Evolutionary conservation across 2,329 filamentous ascomycete species (phyloP), one percentile per base, ranked within the genome.

Genomic region (Malbranchea zuffiana): DNA sequence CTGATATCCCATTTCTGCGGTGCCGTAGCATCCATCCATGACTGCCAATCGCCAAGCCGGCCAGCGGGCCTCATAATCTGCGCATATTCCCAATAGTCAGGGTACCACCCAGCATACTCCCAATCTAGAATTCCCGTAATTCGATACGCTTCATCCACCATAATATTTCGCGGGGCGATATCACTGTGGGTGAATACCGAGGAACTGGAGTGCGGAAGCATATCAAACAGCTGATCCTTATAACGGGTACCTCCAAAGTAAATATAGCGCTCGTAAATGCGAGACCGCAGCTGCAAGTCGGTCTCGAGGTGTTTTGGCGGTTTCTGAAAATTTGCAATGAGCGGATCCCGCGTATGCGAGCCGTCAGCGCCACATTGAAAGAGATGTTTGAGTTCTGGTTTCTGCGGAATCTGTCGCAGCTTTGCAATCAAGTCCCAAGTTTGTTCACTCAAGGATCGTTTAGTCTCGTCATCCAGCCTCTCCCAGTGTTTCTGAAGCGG

Each of bases 11-110:
- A 55, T 40, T 28, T 46, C 27, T 47, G 38, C 2, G 47, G 51
- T 10, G 51, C 51, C 23, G 48, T 56, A 37, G 34, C 35, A 21
- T 52, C 47, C 48, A 56, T 56, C 47, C 47, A 54, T 23, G 38
- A 30, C 30, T 47, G 44, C 47, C 48, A 55, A 26, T 53, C 45
- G 0, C 46, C 47, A 10, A 29, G 27, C 34, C 34, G 41, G 32
- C 47, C 47, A 15, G 48, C 49, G 13, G 49, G 50, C 25, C 45
- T 45, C 42, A 53, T 39, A 17, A 56, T 54, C 41, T 55, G 53
- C 18, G 55, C 52, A 45, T 61, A 62, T 45, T 37, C 33, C 39
- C 28, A 41, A 19, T 42, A 42, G 19, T 42, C 33, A 3, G 45
- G 37, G 28, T 47, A 46, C 46, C 44, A 44, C 12, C 45, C 47